Evolutionary conservation across 2,329 filamentous ascomycete genomes (phyloP).

Genomic region (Penicillium sumatraense): DNA sequence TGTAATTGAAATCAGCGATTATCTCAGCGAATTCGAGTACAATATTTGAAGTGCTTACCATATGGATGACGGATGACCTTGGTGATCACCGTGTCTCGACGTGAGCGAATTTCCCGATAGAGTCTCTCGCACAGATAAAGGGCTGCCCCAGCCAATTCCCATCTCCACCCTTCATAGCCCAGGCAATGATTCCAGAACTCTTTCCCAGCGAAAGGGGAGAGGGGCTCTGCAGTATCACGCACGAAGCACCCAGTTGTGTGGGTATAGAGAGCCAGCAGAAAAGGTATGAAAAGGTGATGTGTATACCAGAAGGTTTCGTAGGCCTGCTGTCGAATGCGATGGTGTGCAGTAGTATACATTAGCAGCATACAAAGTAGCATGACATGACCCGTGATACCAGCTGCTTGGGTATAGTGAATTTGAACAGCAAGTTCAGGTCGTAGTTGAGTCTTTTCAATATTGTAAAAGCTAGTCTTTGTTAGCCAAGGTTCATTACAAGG

Average conservation of each 20-base stretch:
- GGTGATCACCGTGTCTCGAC: slow-evolving; percentile 84
- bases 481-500: slow-evolving; percentile 18
- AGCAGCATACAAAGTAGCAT: slow-evolving; percentile 99
- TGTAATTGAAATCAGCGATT: slow-evolving; percentile 44
- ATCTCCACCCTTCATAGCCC: slow-evolving; percentile 95
- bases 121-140: slow-evolving; percentile 87
- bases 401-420: slow-evolving; percentile 88
- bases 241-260: slow-evolving; percentile 97
- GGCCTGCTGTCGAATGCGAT: slow-evolving; percentile 91
- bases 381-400: slow-evolving; percentile 92
- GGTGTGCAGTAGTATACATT: slow-evolving; percentile 95
- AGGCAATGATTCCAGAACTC: slow-evolving; percentile 91
- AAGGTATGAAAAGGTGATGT: slow-evolving; percentile 97
- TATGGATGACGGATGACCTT: slow-evolving; percentile 96
- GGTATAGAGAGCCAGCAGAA: slow-evolving; percentile 90
- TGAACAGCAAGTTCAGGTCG: slow-evolving; percentile 79
- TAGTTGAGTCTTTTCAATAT: slow-evolving; percentile 84
- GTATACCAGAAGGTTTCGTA: slow-evolving; percentile 99
- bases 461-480: slow-evolving; percentile 75
- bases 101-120: slow-evolving; percentile 85
- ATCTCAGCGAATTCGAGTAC: too few relatives aligned
- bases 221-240: slow-evolving; percentile 71
- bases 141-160: slow-evolving; percentile 86
- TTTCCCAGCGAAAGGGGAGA: slow-evolving; percentile 82
- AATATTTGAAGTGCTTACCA: slow-evolving; percentile 61